A percentile compares a stretch with the other conserved stretches of the same genome.
phyloP scores from a whole-genome alignment of 176 grass and related monocot genomes.

The Avena atlantica region DNA sequence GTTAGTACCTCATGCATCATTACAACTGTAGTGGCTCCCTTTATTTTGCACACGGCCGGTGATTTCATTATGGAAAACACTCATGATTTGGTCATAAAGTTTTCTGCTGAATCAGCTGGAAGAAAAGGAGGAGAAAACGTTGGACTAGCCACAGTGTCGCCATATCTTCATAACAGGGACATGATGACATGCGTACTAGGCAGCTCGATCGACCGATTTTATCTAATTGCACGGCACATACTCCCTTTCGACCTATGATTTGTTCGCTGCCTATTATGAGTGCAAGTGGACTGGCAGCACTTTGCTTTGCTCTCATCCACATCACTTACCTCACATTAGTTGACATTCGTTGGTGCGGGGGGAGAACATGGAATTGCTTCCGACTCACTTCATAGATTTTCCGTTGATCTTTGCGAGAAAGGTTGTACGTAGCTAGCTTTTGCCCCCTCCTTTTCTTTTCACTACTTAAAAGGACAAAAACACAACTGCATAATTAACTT shows the following conservation, averaged over 20 bases:
- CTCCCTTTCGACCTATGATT: background rate
- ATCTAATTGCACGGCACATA: background rate
- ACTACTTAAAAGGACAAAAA: conserved; percentile 19
- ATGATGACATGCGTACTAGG: conserved; percentile 20
- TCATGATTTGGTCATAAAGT: background rate
- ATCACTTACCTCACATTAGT: conserved; percentile 45
- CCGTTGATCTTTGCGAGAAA: conserved; percentile 43
- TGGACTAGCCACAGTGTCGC: background rate
- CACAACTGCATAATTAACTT: conserved; percentile 19
- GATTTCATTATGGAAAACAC: background rate
- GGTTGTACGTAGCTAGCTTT: conserved; percentile 5
- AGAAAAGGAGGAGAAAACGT: background rate
- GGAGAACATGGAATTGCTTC: conserved; percentile 61
- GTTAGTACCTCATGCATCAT: background rate
- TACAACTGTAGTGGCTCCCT: background rate
- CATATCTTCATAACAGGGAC: conserved; percentile 14
- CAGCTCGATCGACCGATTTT: background rate
- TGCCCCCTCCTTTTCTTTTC: background rate
- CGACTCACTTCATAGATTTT: conserved; percentile 52
- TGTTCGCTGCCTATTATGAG: conserved; percentile 27
- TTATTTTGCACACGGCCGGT: background rate
- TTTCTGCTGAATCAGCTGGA: background rate
- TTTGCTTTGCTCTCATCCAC: conserved; percentile 42
- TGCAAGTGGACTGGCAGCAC: conserved; percentile 36
- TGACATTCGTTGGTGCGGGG: conserved; percentile 51